Conservation (phyloP, 1,284 basidiomycete species). For the Heterobasidion irregulare region DNA sequence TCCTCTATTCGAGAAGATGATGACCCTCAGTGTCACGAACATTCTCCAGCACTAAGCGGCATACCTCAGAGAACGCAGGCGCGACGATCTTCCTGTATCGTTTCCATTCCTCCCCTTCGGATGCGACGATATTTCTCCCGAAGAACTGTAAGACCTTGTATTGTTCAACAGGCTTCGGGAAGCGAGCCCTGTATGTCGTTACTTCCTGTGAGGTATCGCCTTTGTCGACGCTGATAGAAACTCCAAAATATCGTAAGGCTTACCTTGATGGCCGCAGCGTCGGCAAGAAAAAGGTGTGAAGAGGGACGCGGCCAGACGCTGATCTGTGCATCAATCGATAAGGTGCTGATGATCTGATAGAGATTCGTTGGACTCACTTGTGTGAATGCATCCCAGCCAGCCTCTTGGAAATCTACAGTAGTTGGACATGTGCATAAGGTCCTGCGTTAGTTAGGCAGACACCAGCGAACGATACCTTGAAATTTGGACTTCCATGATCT, state of each 20-base stretch:
- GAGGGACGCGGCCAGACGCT: conserved; percentile 1
- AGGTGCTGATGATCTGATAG: not conserved
- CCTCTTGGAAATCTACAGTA: conserved; percentile 1
- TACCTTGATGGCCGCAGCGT: conserved; percentile 5
- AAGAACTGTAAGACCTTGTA: conserved; percentile 27
- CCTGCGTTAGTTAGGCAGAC: no score
- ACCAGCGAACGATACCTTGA: not conserved
- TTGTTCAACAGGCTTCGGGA: conserved; percentile 24
- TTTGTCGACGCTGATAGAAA: not conserved
- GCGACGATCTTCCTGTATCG: conserved; percentile 41
- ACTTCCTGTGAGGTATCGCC: conserved; percentile 14
- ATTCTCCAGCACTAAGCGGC: not conserved
- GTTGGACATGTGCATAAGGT: not conserved
- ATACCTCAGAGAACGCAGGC: conserved; percentile 34
- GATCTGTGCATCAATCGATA: not conserved
- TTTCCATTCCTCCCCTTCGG: conserved; percentile 56
- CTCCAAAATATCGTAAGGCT: not conserved
- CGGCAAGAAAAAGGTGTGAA: not conserved
- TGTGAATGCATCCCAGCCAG: not conserved
- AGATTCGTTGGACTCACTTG: not conserved
- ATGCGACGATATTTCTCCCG: conserved; percentile 48
- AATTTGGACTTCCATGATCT: not conserved
- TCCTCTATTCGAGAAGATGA: conserved; percentile 16
- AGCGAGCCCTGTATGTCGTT: conserved; percentile 17
- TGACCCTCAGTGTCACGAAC: not conserved